Evolutionary conservation across 2,329 filamentous ascomycete genomes (phyloP), one percentile per base, ranked within the genome.

Genomic region (Cladophialophora carrionii): DNA sequence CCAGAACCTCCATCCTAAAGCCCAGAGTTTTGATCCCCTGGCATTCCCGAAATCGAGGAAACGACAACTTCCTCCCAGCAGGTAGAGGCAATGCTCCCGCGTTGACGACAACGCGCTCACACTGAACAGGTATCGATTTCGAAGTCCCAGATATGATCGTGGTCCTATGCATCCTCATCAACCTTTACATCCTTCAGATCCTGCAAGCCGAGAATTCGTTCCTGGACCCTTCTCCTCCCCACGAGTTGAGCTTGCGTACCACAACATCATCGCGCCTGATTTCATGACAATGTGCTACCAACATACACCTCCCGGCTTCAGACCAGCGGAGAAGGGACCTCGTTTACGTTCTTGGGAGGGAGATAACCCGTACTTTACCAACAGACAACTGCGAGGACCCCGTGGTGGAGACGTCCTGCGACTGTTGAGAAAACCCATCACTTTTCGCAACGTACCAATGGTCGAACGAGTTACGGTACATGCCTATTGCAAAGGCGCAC

Each of bases 101-200:
- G 6, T 37, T 17, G 41, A 53, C 17, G 5, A 17, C 46, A 48
- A 26, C 46, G 29, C 51, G 32, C 57, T 64, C 31, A 62, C 49
- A 57, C 20, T 64, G n/a, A 49, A 59, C 68, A 96, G 94, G 84
- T 99, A 98, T 81, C 91, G 96, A 79, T 98, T 90, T 79, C 92
- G 93, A 70, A 89, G 94, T 57, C 95, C 95, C 69, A 95, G 94
- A 81, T 99, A 93, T 84, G 88, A 96, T 78, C 91, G 94, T 74
- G 95, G 95, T 63, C 93, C 93, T 69, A 84, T 98, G 26, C 93
- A 98, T 76, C 95, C 95, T 57, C 88, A 97, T 74, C 92, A 96
- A 80, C 90, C 92, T 65, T 94, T 92, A n/a, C 85, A 88, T 46
- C 85, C 88, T 58, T 95, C 93, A 68, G 91, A 97, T 73, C 93